Evolutionary conservation across 139 green algal species (phyloP).

Genomic region (Chlorella sorokiniana): DNA sequence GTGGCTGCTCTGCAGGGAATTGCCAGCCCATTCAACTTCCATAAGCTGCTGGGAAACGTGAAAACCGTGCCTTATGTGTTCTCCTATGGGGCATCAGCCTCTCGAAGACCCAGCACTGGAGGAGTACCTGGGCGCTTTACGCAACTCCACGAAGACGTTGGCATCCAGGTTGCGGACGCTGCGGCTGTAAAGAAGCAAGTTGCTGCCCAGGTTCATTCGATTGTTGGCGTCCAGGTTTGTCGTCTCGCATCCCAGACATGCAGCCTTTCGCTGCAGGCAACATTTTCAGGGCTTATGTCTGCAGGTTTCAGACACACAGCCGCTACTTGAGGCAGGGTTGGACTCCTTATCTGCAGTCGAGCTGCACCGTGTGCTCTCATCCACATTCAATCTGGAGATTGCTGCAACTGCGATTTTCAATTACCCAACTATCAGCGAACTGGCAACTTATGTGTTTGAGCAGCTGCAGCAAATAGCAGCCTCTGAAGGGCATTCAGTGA

Average conservation of each 20-base stretch:
- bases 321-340: conserved; percentile 48
- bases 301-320: conserved; percentile 35
- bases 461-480: not conserved
- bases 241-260: no score
- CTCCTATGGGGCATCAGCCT: not conserved
- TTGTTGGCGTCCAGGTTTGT: no score
- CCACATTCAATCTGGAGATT: conserved; percentile 44
- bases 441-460: not conserved
- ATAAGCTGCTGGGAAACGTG: not conserved
- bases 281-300: not conserved
- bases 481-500: not conserved
- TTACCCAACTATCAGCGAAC: conserved; percentile 48
- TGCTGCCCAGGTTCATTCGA: no score
- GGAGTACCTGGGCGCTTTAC: no score
- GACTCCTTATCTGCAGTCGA: conserved; percentile 80
- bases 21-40: conserved; percentile 6
- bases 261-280: no score
- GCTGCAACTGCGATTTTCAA: conserved; percentile 67
- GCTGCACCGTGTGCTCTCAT: conserved; percentile 72
- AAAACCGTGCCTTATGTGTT: not conserved
- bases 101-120: no score
- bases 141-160: no score
- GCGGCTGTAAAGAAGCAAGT: no score
- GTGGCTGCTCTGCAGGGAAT: not conserved
- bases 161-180: no score